Conservation (phyloP, 2,329 filamentous ascomycete species). For the Monilinia aucupariae region DNA sequence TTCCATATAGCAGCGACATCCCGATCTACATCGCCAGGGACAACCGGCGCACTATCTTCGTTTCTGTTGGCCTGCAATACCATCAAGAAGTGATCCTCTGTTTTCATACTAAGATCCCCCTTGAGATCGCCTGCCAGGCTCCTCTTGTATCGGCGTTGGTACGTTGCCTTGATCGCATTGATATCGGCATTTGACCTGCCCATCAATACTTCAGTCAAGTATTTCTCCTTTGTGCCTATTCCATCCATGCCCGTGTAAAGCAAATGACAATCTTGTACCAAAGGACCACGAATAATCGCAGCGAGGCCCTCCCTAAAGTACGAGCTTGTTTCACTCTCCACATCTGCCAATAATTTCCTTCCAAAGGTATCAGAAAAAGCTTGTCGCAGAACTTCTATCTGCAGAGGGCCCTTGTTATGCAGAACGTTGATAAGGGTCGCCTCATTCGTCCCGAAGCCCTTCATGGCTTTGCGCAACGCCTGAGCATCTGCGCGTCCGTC, state of each 20-base stretch:
- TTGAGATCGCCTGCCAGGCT: slow-evolving; percentile 68
- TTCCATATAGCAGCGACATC: slow-evolving; percentile 72
- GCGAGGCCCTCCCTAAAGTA: slow-evolving; percentile 72
- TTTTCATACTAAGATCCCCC: slow-evolving; percentile 78
- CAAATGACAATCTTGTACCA: slow-evolving; percentile 68
- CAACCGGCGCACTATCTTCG: slow-evolving; percentile 71
- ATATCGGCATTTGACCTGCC: slow-evolving; percentile 82
- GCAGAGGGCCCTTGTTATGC: slow-evolving; percentile 68
- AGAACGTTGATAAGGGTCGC: slow-evolving; percentile 66
- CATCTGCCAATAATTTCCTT: slow-evolving; percentile 67
- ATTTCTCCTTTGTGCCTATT: slow-evolving; percentile 75
- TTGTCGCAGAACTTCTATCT: slow-evolving; percentile 62
- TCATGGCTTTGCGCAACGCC: slow-evolving; percentile 76
- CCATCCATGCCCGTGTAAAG: slow-evolving; percentile 70
- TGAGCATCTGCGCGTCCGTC: slow-evolving; percentile 66
- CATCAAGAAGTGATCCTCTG: slow-evolving; percentile 77
- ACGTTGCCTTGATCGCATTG: slow-evolving; percentile 75
- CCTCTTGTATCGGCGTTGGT: slow-evolving; percentile 60
- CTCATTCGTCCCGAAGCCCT: slow-evolving; percentile 88
- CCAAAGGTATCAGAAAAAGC: slow-evolving; percentile 60
- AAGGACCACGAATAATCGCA: slow-evolving; percentile 70
- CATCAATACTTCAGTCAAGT: slow-evolving; percentile 82
- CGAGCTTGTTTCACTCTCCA: slow-evolving; percentile 70
- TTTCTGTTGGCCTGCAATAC: slow-evolving; percentile 68
- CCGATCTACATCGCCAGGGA: slow-evolving; percentile 65